Percentiles rank a stretch among this genome's conserved stretches.
Conservation (phyloP, 306 rosid species). For the Astragalus glycyphyllos region DNA sequence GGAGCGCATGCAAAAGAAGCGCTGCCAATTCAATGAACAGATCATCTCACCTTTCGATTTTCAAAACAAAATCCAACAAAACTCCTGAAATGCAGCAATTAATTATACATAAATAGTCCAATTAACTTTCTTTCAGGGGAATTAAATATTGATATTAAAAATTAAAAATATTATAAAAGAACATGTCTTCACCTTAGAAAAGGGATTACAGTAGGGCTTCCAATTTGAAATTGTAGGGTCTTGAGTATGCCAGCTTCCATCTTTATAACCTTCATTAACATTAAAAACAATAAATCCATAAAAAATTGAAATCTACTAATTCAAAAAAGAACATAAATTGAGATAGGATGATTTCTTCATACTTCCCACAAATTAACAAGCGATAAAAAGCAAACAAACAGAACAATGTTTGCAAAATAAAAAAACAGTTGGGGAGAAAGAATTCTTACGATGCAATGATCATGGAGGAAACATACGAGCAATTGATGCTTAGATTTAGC, state of each 20-base stretch:
- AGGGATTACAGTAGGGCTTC: too few species aligned
- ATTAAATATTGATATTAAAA: neutral
- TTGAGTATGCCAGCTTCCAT: too few species aligned
- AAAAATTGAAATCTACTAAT: too few species aligned
- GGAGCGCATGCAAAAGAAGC: too few species aligned
- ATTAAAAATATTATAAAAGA: slow-evolving; percentile 1
- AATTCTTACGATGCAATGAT: slow-evolving; percentile 79
- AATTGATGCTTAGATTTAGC: slow-evolving; percentile 55
- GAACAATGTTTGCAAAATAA: neutral
- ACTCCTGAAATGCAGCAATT: slow-evolving; percentile 49
- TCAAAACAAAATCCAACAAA: slow-evolving; percentile 50
- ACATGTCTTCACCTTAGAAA: too few species aligned
- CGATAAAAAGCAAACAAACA: too few species aligned
- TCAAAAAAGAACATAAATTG: too few species aligned
- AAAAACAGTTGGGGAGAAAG: neutral
- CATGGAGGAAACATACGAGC: slow-evolving; percentile 79
- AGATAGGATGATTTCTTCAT: too few species aligned
- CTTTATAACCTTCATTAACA: too few species aligned
- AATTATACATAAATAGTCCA: slow-evolving; percentile 6
- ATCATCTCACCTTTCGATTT: slow-evolving; percentile 52
- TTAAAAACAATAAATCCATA: too few species aligned
- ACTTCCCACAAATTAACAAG: too few species aligned
- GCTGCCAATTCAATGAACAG: neutral
- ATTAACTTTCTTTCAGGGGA: neutral
- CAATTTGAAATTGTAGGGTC: too few species aligned